These are phyloP conservation scores for Trichoderma asperellum DNA, from an alignment of 2,329 filamentous ascomycete species.

Conservation along the genomic window DNA sequence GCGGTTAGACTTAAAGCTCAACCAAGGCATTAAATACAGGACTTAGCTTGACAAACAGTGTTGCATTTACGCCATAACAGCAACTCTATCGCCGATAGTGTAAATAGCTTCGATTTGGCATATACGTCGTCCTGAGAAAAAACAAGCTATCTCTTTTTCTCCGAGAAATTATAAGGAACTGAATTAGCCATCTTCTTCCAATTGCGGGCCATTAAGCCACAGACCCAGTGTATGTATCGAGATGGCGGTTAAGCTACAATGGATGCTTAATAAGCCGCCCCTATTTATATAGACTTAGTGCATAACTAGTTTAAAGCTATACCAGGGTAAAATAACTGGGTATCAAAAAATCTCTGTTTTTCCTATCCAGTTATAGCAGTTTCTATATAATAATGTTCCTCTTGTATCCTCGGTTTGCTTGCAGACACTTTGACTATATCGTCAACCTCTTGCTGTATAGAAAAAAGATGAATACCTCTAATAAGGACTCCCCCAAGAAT, in stretches of 20 bases:
- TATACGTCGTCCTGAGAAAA: too few species aligned
- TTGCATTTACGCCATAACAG: too few species aligned
- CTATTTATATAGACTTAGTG: not conserved
- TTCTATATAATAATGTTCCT: not conserved
- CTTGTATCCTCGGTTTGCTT: not conserved
- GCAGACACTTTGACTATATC: not conserved
- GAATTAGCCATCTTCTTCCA: not conserved
- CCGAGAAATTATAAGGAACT: not conserved
- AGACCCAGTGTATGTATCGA: not conserved
- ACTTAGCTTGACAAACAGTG: too few species aligned
- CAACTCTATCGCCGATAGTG: not conserved
- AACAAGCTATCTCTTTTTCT: not conserved
- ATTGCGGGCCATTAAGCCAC: not conserved
- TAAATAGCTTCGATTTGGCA: too few species aligned
- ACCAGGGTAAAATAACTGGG: not conserved
- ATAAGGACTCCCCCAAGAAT: not conserved
- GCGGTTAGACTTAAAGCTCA: slow-evolving; percentile 20
- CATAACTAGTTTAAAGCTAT: not conserved
- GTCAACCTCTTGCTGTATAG: not conserved
- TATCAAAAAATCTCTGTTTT: not conserved
- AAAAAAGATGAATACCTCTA: not conserved
- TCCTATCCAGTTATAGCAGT: not conserved
- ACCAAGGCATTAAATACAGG: too few species aligned
- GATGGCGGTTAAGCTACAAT: not conserved
- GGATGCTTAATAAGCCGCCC: not conserved